Percentiles rank a stretch among this genome's conserved stretches.
These are phyloP conservation scores for Sphaerulina vaccinii DNA, from an alignment of 2,329 filamentous ascomycete species.

Conservation along the genomic window DNA sequence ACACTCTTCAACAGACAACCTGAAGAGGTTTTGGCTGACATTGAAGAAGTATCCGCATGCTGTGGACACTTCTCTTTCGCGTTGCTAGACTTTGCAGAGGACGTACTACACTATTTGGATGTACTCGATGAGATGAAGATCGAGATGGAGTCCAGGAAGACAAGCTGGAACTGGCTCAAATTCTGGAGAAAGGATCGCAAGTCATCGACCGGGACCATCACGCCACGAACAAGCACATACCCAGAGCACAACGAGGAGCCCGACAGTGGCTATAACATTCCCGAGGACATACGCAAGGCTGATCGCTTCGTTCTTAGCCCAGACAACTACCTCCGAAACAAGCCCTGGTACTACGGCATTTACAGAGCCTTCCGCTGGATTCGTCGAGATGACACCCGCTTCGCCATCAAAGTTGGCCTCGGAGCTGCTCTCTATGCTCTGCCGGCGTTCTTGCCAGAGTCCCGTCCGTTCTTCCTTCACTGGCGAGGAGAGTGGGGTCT, in stretches of 20 bases:
- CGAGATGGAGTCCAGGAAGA: conserved; percentile 59
- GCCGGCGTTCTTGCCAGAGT: conserved; percentile 78
- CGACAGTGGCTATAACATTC: conserved; percentile 28
- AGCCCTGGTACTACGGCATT: conserved; percentile 46
- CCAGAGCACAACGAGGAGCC: conserved; percentile 30
- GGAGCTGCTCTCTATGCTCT: conserved; percentile 87
- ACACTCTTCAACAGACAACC: conserved; percentile 24
- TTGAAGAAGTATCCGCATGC: conserved; percentile 95
- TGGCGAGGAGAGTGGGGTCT: conserved; percentile 98
- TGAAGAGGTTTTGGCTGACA: conserved; percentile 79
- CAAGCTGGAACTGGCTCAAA: conserved; percentile 80
- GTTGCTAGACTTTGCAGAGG: conserved; percentile 84
- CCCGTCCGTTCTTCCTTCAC: conserved; percentile 74
- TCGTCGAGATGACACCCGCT: conserved; percentile 66
- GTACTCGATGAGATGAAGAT: conserved; percentile 80
- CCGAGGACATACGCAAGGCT: conserved; percentile 32
- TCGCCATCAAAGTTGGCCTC: conserved; percentile 89
- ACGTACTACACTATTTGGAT: conserved; percentile 78
- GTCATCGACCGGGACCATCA: conserved; percentile 3
- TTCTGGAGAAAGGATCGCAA: conserved; percentile 60
- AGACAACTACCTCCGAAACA: conserved; percentile 28
- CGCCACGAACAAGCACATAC: conserved; percentile 22
- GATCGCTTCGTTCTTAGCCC: conserved; percentile 29
- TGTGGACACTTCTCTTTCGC: conserved; percentile 96
- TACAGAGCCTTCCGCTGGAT: conserved; percentile 58